phyloP scores from a whole-genome alignment of 352 stramenopile genomes.

The Phytopythium aichiense region DNA sequence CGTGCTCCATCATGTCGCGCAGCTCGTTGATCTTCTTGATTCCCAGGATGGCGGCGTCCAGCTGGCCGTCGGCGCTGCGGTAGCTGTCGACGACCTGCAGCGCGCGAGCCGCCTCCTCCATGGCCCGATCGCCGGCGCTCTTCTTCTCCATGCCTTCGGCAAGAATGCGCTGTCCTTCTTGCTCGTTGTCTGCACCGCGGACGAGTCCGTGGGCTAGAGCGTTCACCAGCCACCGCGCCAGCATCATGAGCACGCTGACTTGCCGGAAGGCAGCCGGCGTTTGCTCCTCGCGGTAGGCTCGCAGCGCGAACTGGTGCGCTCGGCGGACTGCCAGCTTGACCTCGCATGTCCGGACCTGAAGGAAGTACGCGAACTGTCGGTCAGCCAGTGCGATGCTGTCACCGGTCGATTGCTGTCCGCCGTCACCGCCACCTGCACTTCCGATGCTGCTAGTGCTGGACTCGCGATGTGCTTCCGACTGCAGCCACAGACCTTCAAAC shows the following conservation, averaged over 20 bases:
- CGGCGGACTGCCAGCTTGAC: conserved; percentile 58
- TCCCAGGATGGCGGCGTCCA: conserved; percentile 49
- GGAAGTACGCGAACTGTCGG: conserved; percentile 76
- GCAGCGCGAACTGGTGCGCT: conserved; percentile 50
- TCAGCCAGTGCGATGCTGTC: conserved; percentile 34
- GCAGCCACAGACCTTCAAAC: conserved; percentile 77
- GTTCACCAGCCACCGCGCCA: conserved; percentile 71
- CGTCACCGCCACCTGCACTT: background rate
- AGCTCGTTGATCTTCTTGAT: conserved; percentile 57
- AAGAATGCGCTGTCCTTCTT: conserved; percentile 63
- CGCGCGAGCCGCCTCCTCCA: conserved; percentile 34
- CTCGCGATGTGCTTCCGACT: conserved; percentile 11
- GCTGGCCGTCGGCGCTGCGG: conserved; percentile 36
- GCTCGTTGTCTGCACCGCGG: conserved; percentile 44
- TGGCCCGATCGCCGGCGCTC: conserved; percentile 33
- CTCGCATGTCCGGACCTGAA: conserved; percentile 74
- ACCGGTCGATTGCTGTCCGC: conserved; percentile 4
- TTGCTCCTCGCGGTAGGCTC: conserved; percentile 37
- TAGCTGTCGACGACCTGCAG: conserved; percentile 46
- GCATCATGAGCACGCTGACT: conserved; percentile 49
- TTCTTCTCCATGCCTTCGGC: conserved; percentile 59
- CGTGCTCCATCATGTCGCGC: conserved; percentile 39
- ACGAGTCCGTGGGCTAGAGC: conserved; percentile 63
- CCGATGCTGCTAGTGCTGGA: background rate
- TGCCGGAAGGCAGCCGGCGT: conserved; percentile 21